These are phyloP conservation scores for Phyllostachys edulis DNA, from an alignment of 176 grass and related monocot species.

Conservation along the genomic window DNA sequence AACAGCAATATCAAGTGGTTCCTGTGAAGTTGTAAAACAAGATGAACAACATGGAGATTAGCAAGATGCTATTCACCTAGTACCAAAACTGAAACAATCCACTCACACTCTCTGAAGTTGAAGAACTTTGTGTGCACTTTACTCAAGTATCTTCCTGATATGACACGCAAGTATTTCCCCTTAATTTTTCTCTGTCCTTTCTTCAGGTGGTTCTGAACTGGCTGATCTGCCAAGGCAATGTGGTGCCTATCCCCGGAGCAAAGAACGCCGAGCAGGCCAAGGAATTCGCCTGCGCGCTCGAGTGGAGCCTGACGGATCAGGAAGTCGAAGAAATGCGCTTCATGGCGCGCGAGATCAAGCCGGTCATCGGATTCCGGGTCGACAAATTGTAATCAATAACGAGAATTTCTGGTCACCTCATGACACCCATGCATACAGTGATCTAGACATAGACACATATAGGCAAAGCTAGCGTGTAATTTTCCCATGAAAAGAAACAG, in stretches of 20 bases:
- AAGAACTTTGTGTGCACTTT: not conserved
- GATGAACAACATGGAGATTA: not conserved
- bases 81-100: not conserved
- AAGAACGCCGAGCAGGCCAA: constrained; percentile 70
- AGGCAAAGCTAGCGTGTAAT: not conserved
- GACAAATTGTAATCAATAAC: constrained; percentile 43
- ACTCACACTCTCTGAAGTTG: not conserved
- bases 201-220: constrained; percentile 85
- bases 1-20: not conserved
- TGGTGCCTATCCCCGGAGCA: constrained; percentile 88
- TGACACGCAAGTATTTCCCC: not conserved
- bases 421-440: constrained; percentile 2
- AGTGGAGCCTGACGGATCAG: constrained; percentile 52
- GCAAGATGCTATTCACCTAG: not conserved
- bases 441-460: constrained; percentile 10
- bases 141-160: not conserved
- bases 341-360: constrained; percentile 40
- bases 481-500: not conserved
- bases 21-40: not conserved
- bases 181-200: not conserved
- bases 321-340: constrained; percentile 59
- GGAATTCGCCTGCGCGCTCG: constrained; percentile 57
- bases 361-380: constrained; percentile 61
- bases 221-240: constrained; percentile 84
- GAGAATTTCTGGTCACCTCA: not conserved